These are phyloP conservation scores for Penicillium chermesinum DNA, from an alignment of 495 filamentous ascomycete species.

Conservation along the genomic window DNA sequence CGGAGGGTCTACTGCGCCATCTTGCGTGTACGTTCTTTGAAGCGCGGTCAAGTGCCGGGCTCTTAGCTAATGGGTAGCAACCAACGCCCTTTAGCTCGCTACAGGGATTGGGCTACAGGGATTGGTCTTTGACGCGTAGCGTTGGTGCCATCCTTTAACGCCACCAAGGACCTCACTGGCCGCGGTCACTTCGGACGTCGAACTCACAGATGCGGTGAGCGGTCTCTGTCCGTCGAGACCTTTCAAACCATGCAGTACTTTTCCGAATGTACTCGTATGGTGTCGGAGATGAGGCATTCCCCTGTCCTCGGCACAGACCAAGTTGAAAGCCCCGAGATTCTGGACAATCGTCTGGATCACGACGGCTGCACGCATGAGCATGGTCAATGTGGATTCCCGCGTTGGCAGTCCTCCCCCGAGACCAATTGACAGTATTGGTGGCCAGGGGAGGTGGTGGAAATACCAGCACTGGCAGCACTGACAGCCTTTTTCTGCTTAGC, in stretches of 20 bases:
- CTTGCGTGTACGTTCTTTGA: background rate
- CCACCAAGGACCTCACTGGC: background rate
- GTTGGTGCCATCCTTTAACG: background rate
- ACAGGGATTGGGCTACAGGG: background rate
- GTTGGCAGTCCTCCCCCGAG: background rate
- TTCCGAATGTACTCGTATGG: background rate
- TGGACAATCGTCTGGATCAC: background rate
- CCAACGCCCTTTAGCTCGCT: conserved; percentile 2
- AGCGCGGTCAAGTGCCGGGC: background rate
- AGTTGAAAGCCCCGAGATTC: background rate
- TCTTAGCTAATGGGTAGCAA: background rate
- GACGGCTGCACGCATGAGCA: background rate
- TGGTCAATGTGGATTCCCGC: background rate
- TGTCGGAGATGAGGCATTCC: background rate
- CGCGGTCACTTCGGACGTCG: no score
- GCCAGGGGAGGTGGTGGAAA: no score
- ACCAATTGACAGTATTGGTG: no score
- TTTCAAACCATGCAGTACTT: background rate
- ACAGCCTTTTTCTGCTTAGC: background rate
- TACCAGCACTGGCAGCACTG: no score
- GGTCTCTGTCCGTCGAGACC: background rate
- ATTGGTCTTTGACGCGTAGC: background rate
- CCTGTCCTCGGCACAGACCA: background rate
- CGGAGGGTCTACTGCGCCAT: background rate
- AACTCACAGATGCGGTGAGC: background rate